Evolutionary conservation across 2,329 filamentous ascomycete species (phyloP), one percentile per base, ranked within the genome.

Genomic region (Fusarium guadeloupense): DNA sequence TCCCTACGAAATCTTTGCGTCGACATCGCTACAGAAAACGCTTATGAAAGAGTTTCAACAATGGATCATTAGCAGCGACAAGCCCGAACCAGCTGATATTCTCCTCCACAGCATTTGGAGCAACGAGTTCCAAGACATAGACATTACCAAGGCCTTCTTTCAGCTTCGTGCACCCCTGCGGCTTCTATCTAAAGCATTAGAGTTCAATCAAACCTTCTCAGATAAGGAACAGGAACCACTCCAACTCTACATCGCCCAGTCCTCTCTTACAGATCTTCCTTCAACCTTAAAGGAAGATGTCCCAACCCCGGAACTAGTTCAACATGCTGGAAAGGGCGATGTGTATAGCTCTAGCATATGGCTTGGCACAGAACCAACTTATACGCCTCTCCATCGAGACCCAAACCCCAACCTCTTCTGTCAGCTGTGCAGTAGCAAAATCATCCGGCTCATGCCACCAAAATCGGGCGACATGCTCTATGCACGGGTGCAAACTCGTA

Each of bases 401-500:
- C 95, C 95, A 1, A 98, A 98, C 69, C 92, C 92, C 0, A 99
- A 99, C 71, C 69, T 97, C 0, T 97, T 98, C 72, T 86, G 91
- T 39, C 95, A 99, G 75, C 75, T 98, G 12, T 86, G 85, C 14
- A 87, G 91, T 5, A 75, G 72, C 45, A 99, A 99, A 75, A 73
- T 78, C 0, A 80, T 97, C 14, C 83, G 93, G n/a, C 72, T 97
- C 12, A 81, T 94, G 54, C 77, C 81, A 5, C 92, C 93, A 0
- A 70, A 75, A 0, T 70, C 80, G 4, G 95, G 95, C 1, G 77
- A 83, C 40, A 75, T 69, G 1, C 72, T 97, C 3, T 97, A 93
- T 72, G 79, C 72, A 9, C 49, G 74, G 3, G 80, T 86, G 1
- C 81, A 82, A 58, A 68, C 66, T 14, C 60, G 71, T 49, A 72